Conservation (phyloP, 768 basidiomycete species). For the Russula foetens region DNA sequence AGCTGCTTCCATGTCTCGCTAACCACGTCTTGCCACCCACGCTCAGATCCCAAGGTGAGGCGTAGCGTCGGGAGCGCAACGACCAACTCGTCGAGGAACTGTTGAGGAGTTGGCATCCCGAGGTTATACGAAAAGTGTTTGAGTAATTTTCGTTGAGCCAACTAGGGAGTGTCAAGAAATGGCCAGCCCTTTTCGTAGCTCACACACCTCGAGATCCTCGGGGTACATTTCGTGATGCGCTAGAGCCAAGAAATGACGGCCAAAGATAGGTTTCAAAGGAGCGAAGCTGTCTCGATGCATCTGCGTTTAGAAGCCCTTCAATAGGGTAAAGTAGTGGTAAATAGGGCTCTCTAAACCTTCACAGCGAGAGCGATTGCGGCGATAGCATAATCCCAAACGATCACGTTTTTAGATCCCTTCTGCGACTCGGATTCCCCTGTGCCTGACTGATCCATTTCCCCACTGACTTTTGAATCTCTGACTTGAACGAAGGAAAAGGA, state of each 20-base stretch:
- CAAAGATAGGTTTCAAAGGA: slow-evolving; percentile 16
- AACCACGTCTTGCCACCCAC: slow-evolving; percentile 6
- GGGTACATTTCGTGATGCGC: slow-evolving; percentile 13
- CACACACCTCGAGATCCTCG: slow-evolving; percentile 17
- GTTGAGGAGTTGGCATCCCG: slow-evolving; percentile 15
- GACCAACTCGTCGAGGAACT: slow-evolving; percentile 11
- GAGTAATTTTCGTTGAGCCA: slow-evolving; percentile 16
- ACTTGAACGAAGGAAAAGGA: slow-evolving; percentile 2
- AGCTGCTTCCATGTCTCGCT: slow-evolving; percentile 14
- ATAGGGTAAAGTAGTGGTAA: neutral
- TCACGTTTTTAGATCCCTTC: neutral
- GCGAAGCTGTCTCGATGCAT: slow-evolving; percentile 13
- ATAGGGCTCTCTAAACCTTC: slow-evolving; percentile 9
- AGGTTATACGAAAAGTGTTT: slow-evolving; percentile 11
- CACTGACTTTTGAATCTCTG: neutral
- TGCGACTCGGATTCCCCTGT: neutral
- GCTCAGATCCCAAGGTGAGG: neutral
- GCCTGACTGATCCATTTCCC: neutral
- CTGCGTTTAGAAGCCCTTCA: neutral
- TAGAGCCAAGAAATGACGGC: slow-evolving; percentile 14
- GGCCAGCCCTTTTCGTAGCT: neutral
- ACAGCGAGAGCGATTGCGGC: slow-evolving; percentile 18
- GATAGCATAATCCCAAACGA: slow-evolving; percentile 18
- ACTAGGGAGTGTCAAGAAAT: neutral
- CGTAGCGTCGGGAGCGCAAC: slow-evolving; percentile 13